Conservation (phyloP, 129 eudicot genomes). For the Tanacetum coccineum region DNA sequence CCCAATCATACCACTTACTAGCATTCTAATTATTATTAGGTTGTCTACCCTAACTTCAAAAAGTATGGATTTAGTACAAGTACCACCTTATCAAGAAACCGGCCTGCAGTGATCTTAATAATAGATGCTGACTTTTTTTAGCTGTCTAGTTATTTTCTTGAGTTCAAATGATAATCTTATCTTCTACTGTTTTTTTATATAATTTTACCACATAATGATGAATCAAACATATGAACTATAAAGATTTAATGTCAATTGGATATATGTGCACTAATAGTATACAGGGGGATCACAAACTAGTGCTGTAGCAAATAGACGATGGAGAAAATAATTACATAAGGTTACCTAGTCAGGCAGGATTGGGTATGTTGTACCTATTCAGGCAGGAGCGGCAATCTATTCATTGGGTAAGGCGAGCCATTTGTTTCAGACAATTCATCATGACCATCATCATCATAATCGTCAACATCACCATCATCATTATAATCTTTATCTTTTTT, state of each 20-base stretch:
- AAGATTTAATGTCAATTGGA: not conserved
- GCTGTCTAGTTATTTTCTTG: constrained; percentile 19
- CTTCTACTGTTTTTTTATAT: not conserved
- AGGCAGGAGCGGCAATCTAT: constrained; percentile 75
- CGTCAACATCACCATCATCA: constrained; percentile 24
- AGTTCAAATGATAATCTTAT: too few relatives aligned
- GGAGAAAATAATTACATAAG: constrained; percentile 13
- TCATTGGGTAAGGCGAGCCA: constrained; percentile 54
- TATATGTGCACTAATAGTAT: constrained; percentile 21
- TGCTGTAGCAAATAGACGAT: constrained; percentile 5
- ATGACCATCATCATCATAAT: constrained; percentile 23
- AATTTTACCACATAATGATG: not conserved
- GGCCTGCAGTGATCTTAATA: constrained; percentile 12
- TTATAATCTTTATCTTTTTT: constrained; percentile 27
- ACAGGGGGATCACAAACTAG: constrained; percentile 6
- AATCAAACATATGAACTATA: not conserved
- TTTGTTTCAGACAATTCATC: constrained; percentile 35
- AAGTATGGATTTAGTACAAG: constrained; percentile 25
- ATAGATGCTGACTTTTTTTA: constrained; percentile 10
- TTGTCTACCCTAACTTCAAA: constrained; percentile 16
- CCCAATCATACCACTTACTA: constrained; percentile 16
- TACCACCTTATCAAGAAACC: constrained; percentile 31
- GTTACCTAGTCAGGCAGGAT: constrained; percentile 61
- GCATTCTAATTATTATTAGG: constrained; percentile 19
- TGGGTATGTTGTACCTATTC: constrained; percentile 46